A percentile compares a stretch with the other conserved stretches of the same genome.
Conservation (phyloP, 805 yeast genomes). For the Zygosaccharomyces kombuchaensis region DNA sequence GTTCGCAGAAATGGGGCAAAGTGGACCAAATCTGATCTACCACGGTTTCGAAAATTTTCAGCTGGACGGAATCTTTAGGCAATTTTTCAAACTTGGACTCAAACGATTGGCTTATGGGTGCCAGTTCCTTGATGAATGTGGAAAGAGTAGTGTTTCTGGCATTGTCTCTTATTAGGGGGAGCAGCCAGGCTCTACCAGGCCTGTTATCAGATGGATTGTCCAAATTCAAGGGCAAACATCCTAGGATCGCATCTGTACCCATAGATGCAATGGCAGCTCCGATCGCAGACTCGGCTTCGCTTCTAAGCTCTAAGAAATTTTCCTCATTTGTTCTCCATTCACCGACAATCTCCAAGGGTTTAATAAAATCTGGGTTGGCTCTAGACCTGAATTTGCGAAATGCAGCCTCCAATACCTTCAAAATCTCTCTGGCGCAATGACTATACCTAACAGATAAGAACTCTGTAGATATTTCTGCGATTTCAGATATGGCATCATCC, state of each 20-base stretch:
- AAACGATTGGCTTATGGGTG: constrained; percentile 62
- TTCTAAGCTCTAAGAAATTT: constrained; percentile 51
- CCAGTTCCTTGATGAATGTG: constrained; percentile 56
- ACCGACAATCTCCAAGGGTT: constrained; percentile 69
- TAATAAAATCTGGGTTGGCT: constrained; percentile 65
- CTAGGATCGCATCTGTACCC: constrained; percentile 82
- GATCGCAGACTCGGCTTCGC: constrained; percentile 75
- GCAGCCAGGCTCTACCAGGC: constrained; percentile 92
- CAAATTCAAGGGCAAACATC: constrained; percentile 74
- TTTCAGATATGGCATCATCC: constrained; percentile 47
- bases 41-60: constrained; percentile 77
- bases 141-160: constrained; percentile 65
- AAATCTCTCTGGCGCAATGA: constrained; percentile 67
- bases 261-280: constrained; percentile 71
- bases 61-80: constrained; percentile 57
- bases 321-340: constrained; percentile 79
- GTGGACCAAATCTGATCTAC: constrained; percentile 90
- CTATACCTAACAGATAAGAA: constrained; percentile 70
- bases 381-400: constrained; percentile 61
- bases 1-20: constrained; percentile 81
- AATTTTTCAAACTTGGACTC: constrained; percentile 42
- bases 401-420: constrained; percentile 61
- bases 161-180: constrained; percentile 86
- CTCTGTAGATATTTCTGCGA: constrained; percentile 54
- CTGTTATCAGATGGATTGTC: constrained; percentile 46